These are phyloP conservation scores for Fusarium nematophilum DNA, from an alignment of 2,329 filamentous ascomycete genomes.

Conservation along the genomic window DNA sequence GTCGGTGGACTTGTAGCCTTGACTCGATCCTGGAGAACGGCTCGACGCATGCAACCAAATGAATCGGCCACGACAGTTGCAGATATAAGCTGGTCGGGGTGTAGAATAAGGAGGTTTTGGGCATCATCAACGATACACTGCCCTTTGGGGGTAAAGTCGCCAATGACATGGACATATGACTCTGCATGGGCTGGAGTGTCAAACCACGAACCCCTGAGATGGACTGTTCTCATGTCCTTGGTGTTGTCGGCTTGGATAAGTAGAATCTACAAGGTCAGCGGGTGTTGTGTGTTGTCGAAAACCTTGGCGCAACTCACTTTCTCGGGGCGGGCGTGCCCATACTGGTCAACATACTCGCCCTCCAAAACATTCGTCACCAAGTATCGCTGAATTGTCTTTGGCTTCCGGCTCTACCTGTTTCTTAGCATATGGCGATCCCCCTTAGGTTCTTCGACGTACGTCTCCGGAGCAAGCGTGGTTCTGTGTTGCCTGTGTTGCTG, in stretches of 20 bases:
- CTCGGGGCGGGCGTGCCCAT: slow-evolving; percentile 70
- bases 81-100: slow-evolving; percentile 95
- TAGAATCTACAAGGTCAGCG: slow-evolving; percentile 69
- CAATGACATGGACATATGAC: slow-evolving; percentile 88
- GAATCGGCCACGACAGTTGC: slow-evolving; percentile 97
- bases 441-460: slow-evolving; percentile 51
- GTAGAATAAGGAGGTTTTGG: slow-evolving; percentile 86
- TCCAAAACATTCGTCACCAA: slow-evolving; percentile 80
- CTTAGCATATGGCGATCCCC: slow-evolving; percentile 67
- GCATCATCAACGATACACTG: slow-evolving; percentile 86
- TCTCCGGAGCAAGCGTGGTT: slow-evolving; percentile 45
- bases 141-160: slow-evolving; percentile 75
- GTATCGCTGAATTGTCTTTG: slow-evolving; percentile 87
- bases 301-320: slow-evolving; percentile 68
- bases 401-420: slow-evolving; percentile 72
- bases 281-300: background rate
- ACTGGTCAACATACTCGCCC: slow-evolving; percentile 73
- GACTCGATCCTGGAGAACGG: slow-evolving; percentile 93
- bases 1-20: slow-evolving; percentile 88
- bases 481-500: slow-evolving; percentile 74
- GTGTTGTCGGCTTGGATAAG: slow-evolving; percentile 83
- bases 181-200: slow-evolving; percentile 80
- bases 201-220: slow-evolving; percentile 87
- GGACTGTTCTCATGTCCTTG: slow-evolving; percentile 73
- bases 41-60: slow-evolving; percentile 88